Percentiles rank a stretch among this genome's conserved stretches.
Conservation (phyloP, 2,329 filamentous ascomycete genomes). For the Torrubiella hemipterigena region DNA sequence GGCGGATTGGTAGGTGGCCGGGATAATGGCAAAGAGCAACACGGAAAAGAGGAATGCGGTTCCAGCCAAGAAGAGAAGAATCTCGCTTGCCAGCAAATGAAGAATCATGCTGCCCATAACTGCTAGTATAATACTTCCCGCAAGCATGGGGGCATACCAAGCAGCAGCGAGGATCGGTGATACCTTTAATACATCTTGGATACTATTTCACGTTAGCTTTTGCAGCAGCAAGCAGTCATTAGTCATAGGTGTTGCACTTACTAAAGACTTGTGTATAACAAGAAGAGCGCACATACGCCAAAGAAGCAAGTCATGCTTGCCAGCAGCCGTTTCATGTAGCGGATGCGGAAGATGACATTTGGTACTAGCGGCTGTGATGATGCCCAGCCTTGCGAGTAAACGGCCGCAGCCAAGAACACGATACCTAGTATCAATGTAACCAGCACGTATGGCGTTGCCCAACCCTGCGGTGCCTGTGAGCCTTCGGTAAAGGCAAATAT, state of each 20-base stretch:
- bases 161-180: conserved; percentile 2
- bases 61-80: conserved; percentile 9
- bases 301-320: conserved; percentile 43
- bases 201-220: conserved; percentile 1
- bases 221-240: background rate
- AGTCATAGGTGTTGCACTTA: conserved; percentile 16
- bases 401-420: conserved; percentile 35
- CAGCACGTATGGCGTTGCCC: conserved; percentile 55
- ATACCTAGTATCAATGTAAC: conserved; percentile 45
- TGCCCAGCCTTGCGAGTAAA: conserved; percentile 53
- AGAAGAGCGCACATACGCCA: conserved; percentile 44
- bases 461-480: conserved; percentile 47
- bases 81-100: conserved; percentile 4
- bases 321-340: conserved; percentile 42
- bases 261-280: conserved; percentile 50
- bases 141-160: conserved; percentile 5
- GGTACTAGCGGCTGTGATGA: conserved; percentile 50
- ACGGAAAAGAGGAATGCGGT: conserved; percentile 21
- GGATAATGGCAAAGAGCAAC: conserved; percentile 11
- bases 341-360: conserved; percentile 46
- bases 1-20: conserved; percentile 3
- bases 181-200: conserved; percentile 3
- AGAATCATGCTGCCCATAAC: conserved; percentile 4
- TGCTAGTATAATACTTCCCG: conserved; percentile 4
- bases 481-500: conserved; percentile 58